phyloP scores from a whole-genome alignment of 2,329 filamentous ascomycete genomes.

The Botrytis elliptica region DNA sequence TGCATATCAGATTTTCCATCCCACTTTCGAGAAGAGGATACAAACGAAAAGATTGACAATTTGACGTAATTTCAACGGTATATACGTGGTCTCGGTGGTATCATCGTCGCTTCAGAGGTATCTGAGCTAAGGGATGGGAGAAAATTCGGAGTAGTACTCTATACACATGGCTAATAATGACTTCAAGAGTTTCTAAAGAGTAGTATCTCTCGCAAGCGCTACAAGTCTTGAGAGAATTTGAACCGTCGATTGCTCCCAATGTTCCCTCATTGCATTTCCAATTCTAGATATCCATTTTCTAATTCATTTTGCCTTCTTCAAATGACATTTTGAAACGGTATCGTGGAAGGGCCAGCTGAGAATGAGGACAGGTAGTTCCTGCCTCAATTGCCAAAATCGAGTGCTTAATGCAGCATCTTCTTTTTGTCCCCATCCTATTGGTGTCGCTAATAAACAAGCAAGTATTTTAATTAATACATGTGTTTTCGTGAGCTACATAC shows the following conservation, averaged over 20 bases:
- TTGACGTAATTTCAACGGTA: no score
- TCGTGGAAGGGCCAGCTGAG: not conserved
- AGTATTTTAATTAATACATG: not conserved
- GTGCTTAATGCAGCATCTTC: not conserved
- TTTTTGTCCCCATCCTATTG: not conserved
- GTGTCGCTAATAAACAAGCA: not conserved
- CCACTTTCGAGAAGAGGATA: not conserved
- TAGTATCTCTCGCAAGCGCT: not conserved
- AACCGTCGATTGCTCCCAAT: not conserved
- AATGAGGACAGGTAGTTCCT: not conserved
- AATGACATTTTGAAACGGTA: not conserved
- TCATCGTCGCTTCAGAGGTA: not conserved
- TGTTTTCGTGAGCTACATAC: not conserved
- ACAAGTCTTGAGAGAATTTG: not conserved
- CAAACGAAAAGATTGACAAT: not conserved
- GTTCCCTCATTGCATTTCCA: not conserved
- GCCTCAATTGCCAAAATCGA: not conserved
- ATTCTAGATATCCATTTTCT: not conserved
- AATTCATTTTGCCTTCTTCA: not conserved
- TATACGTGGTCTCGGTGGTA: not conserved
- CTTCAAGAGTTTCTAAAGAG: not conserved
- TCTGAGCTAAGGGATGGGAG: not conserved
- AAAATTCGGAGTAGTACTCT: not conserved
- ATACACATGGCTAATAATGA: not conserved
- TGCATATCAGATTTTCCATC: not conserved